Conservation (phyloP, 2,329 filamentous ascomycete species). For the Zymoseptoria crescenta region DNA sequence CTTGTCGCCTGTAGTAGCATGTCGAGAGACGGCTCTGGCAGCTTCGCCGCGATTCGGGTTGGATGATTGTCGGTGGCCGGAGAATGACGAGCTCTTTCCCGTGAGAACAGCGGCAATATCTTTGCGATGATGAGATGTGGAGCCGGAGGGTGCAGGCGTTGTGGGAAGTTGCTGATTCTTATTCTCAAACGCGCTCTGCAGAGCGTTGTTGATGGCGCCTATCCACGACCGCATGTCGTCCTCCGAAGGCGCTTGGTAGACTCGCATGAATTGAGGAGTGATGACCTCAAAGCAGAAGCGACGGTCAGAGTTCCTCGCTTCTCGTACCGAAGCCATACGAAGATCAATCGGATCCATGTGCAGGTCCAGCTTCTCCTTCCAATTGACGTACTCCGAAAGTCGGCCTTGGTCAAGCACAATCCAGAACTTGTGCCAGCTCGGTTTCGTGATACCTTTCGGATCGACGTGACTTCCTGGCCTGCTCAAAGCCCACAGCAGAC, state of each 20-base stretch:
- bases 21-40: conserved; percentile 60
- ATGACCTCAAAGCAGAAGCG: conserved; percentile 98
- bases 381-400: conserved; percentile 96
- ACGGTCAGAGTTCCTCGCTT: conserved; percentile 87
- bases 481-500: conserved; percentile 87
- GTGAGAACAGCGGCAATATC: conserved; percentile 91
- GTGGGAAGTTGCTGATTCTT: conserved; percentile 41
- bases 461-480: conserved; percentile 90
- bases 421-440: conserved; percentile 99
- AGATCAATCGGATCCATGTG: conserved; percentile 98
- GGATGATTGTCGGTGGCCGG: conserved; percentile 45
- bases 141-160: conserved; percentile 36
- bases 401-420: conserved; percentile 96
- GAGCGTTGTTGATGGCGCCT: conserved; percentile 86
- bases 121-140: conserved; percentile 52
- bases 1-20: conserved; percentile 85
- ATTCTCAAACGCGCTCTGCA: conserved; percentile 91
- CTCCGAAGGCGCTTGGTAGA: conserved; percentile 95
- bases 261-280: conserved; percentile 88
- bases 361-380: conserved; percentile 93
- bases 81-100: conserved; percentile 75
- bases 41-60: conserved; percentile 34
- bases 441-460: conserved; percentile 89
- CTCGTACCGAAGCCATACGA: conserved; percentile 90
- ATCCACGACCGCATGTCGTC: conserved; percentile 99